phyloP scores from a whole-genome alignment of 2,329 filamentous ascomycete genomes.

The Pseudogymnoascus sp. region DNA sequence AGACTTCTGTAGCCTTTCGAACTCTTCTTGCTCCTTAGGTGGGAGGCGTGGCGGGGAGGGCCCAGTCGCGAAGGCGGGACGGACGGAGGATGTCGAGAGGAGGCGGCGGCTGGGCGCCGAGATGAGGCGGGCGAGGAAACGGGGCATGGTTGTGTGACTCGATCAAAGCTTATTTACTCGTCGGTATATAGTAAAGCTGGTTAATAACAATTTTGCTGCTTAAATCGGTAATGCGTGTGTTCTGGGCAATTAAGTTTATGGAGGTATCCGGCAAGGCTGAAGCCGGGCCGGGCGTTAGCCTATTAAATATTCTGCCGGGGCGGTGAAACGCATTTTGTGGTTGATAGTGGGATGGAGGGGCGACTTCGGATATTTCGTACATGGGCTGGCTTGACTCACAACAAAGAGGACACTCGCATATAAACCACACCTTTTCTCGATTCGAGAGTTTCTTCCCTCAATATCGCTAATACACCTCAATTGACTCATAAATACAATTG shows the following conservation, averaged over 20 bases:
- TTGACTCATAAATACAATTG: constrained; percentile 15
- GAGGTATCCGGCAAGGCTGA: neutral
- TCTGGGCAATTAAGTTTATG: neutral
- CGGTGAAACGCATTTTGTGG: constrained; percentile 10
- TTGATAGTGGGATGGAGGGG: constrained; percentile 7
- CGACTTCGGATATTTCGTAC: constrained; percentile 11
- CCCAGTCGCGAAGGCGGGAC: constrained; percentile 38
- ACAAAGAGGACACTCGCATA: constrained; percentile 5
- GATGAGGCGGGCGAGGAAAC: constrained; percentile 21
- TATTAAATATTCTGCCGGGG: constrained; percentile 6
- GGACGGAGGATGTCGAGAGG: constrained; percentile 22
- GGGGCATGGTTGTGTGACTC: constrained; percentile 21
- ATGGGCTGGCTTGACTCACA: constrained; percentile 6
- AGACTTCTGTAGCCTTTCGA: constrained; percentile 73
- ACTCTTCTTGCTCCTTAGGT: constrained; percentile 80
- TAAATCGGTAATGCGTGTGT: neutral
- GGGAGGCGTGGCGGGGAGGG: constrained; percentile 82
- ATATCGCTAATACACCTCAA: constrained; percentile 11
- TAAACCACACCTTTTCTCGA: neutral
- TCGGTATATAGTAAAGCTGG: neutral
- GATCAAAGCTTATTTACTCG: neutral
- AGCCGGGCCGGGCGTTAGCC: neutral
- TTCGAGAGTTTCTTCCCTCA: neutral
- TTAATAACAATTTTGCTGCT: neutral
- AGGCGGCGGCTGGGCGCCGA: constrained; percentile 24